Evolutionary conservation across 2,329 filamentous ascomycete species (phyloP), one percentile per base, ranked within the genome.

Genomic region (Aspergillus neoniger): DNA sequence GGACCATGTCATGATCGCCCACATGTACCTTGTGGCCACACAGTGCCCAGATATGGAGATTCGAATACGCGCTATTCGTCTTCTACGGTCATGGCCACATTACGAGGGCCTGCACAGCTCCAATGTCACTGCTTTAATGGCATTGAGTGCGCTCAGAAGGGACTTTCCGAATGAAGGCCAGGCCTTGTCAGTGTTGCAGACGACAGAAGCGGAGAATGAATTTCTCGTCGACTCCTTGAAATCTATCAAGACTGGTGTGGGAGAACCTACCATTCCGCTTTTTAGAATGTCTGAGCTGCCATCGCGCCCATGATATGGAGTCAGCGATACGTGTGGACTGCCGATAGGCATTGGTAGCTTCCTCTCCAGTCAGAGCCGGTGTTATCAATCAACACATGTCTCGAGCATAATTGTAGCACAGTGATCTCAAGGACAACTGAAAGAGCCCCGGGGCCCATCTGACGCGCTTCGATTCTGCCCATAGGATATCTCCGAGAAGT

Each of bases 31-130:
- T 17, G 41, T 44, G 19, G 41, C 41, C 41, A 44, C 41, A 14
- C 41, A 21, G 10, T 44, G 41, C 19, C 41, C 53, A 2, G 47
- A 55, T 5, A 23, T 21, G 8, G 25, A 5, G 15, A 28, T 60
- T 23, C 58, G 48, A 1, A 23, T 52, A 10, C 36, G 21, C 17
- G 58, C 58, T 9, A 48, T 57, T 12, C 17, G 41, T 10, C 28
- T 41, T 12, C 19, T 60, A 5, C 28, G n/a, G 12, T 52, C 54
- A 14, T 60, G 58, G 54, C 58, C 58, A 3, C 48, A 60, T 36
- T 51, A 28, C 21, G 58, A 60, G 12, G 54, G 38, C 10, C 41
- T 44, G 14, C 41, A 44, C 19, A 44, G 19, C 14, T 44, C 41
- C 19, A 23, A 21, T 21, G 41, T 44, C 19, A 21, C 19, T 17